Percentiles rank a stretch among this genome's conserved stretches.
phyloP scores from a whole-genome alignment of 2,329 filamentous ascomycete genomes.

The Trichophyton schoenleinii region DNA sequence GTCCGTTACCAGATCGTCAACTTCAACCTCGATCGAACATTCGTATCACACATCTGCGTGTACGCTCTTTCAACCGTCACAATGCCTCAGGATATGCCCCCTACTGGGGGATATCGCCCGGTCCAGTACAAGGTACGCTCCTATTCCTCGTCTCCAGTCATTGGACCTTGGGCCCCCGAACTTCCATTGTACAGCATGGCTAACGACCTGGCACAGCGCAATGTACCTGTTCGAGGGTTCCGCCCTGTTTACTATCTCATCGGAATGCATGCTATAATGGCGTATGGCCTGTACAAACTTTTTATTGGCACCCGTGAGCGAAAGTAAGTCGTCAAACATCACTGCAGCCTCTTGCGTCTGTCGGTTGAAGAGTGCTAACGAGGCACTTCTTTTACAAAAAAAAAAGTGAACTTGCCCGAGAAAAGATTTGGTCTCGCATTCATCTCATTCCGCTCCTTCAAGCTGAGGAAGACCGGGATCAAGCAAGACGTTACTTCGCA shows the following conservation, averaged over 20 bases:
- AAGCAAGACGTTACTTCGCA: constrained; percentile 73
- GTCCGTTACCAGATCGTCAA: constrained; percentile 14
- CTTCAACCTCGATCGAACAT: constrained; percentile 20
- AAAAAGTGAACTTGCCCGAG: constrained; percentile 73
- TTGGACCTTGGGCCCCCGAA: background rate
- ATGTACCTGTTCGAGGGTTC: constrained; percentile 84
- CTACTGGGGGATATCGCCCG: constrained; percentile 82
- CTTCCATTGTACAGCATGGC: background rate
- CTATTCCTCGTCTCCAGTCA: constrained; percentile 5
- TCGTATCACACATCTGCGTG: constrained; percentile 9
- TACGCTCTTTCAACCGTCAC: constrained; percentile 23
- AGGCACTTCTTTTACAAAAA: constrained; percentile 26
- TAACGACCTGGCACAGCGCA: constrained; percentile 48
- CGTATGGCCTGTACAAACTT: constrained; percentile 80
- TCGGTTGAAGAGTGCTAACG: background rate
- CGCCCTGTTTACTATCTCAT: constrained; percentile 66
- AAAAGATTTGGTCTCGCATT: constrained; percentile 98
- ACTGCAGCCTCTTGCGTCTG: background rate
- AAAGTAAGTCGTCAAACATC: constrained; percentile 51
- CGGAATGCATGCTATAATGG: constrained; percentile 65
- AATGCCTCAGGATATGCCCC: constrained; percentile 98
- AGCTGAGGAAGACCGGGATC: constrained; percentile 92
- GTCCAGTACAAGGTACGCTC: constrained; percentile 84
- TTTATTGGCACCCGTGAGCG: constrained; percentile 76
- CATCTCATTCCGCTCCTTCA: constrained; percentile 87